Percentiles rank a stretch among this genome's conserved stretches.
These are phyloP conservation scores for Pseudocercospora fuligena DNA, from an alignment of 2,329 filamentous ascomycete genomes.

Conservation along the genomic window DNA sequence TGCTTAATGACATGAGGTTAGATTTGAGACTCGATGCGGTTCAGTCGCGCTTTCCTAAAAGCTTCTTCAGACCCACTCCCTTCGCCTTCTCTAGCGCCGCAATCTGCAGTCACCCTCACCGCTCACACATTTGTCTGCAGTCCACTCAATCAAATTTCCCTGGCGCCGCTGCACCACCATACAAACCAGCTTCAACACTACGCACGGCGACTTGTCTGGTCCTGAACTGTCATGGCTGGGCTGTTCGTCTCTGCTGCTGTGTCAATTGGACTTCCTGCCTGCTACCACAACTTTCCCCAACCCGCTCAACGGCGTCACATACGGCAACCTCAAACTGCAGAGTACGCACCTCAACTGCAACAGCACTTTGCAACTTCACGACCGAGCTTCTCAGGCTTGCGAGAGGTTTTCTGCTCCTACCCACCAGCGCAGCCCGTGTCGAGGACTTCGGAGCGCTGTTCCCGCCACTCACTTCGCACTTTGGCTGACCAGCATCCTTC, in stretches of 20 bases:
- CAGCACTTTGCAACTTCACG: neutral
- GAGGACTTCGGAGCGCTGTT: neutral
- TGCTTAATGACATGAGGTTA: constrained; percentile 56
- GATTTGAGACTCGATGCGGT: neutral
- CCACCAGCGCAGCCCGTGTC: neutral
- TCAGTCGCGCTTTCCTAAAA: neutral
- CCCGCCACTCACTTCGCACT: neutral
- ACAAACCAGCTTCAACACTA: too few relatives aligned
- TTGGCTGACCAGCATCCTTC: neutral
- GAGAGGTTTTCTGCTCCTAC: too few relatives aligned
- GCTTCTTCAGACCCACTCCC: neutral
- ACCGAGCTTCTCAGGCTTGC: too few relatives aligned
- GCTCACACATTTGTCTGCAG: too few relatives aligned
- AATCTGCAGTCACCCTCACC: too few relatives aligned
- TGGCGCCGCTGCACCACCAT: too few relatives aligned
- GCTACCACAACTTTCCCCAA: neutral
- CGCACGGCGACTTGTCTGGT: too few relatives aligned
- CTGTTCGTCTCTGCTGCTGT: neutral
- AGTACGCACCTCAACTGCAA: neutral
- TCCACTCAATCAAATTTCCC: neutral
- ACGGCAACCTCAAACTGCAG: too few relatives aligned
- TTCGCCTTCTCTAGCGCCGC: neutral
- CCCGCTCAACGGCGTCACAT: too few relatives aligned
- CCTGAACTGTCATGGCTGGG: neutral
- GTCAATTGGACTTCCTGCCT: too few relatives aligned